Conservation (phyloP, 495 filamentous ascomycete species). For the Thermochaetoides thermophila region DNA sequence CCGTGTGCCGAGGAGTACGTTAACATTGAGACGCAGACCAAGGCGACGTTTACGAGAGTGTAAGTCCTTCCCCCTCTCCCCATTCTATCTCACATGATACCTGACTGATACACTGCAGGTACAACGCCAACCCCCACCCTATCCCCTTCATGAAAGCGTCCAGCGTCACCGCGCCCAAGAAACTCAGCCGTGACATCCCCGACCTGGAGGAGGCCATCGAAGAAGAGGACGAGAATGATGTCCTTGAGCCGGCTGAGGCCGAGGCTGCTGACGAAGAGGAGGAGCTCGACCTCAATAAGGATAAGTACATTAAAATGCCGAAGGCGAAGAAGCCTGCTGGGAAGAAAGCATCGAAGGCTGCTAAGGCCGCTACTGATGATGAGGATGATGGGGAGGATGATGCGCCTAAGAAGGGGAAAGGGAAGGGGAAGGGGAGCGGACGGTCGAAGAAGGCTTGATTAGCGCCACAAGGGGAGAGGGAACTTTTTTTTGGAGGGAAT, state of each 20-base stretch:
- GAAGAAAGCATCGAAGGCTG: slow-evolving; percentile 25
- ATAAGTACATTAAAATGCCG: slow-evolving; percentile 88
- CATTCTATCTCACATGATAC: neutral
- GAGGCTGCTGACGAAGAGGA: slow-evolving; percentile 58
- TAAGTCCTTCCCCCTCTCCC: slow-evolving; percentile 26
- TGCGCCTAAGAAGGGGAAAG: slow-evolving; percentile 3
- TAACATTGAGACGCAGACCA: slow-evolving; percentile 71
- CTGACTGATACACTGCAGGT: slow-evolving; percentile 33
- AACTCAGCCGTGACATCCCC: slow-evolving; percentile 59
- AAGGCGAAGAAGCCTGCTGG: slow-evolving; percentile 41
- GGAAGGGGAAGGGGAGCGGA: slow-evolving; percentile 10
- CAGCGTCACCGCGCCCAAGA: slow-evolving; percentile 54
- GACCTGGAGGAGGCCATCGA: slow-evolving; percentile 95
- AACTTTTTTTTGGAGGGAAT: too few species aligned
- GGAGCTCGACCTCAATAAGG: slow-evolving; percentile 74
- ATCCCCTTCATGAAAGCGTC: slow-evolving; percentile 92
- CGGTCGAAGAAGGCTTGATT: slow-evolving; percentile 12
- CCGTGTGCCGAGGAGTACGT: slow-evolving; percentile 58
- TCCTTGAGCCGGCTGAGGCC: slow-evolving; percentile 42
- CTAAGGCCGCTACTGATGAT: slow-evolving; percentile 10
- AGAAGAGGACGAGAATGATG: slow-evolving; percentile 69
- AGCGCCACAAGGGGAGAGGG: too few species aligned
- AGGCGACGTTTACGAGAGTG: slow-evolving; percentile 73
- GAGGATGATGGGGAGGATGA: slow-evolving; percentile 16
- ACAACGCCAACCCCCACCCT: slow-evolving; percentile 77